A percentile compares a stretch with the other conserved stretches of the same genome.
phyloP scores from a whole-genome alignment of 83 land plant genomes.

The Thuja plicata region DNA sequence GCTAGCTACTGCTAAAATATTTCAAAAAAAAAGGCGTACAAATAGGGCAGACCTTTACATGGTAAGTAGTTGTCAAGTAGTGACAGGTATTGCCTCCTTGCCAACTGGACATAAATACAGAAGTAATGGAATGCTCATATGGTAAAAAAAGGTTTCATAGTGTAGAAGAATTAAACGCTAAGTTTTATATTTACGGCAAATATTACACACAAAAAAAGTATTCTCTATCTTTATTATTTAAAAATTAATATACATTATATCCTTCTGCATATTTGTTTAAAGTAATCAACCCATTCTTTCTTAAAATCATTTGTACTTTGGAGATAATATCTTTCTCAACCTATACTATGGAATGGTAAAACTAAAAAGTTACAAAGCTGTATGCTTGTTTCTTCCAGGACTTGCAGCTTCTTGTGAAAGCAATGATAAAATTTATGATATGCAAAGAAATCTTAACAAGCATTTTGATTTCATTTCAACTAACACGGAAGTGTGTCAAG shows the following conservation, averaged over 20 bases:
- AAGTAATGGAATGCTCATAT: not conserved
- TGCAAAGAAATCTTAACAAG: not conserved
- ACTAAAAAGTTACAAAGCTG: not conserved
- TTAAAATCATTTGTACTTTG: not conserved
- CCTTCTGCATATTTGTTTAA: not conserved
- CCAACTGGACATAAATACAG: not conserved
- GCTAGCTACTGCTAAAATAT: too few relatives aligned
- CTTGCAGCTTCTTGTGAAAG: not conserved
- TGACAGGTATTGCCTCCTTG: not conserved
- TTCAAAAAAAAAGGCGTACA: too few relatives aligned
- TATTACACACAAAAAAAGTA: not conserved
- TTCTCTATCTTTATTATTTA: not conserved
- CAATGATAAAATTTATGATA: not conserved
- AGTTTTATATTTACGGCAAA: not conserved
- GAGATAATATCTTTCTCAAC: not conserved
- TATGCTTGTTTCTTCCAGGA: not conserved
- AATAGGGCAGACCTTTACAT: too few relatives aligned
- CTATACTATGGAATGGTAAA: not conserved
- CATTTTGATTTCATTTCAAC: not conserved
- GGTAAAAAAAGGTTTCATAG: not conserved
- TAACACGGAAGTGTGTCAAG: not conserved
- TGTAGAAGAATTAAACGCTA: not conserved
- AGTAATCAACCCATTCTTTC: not conserved
- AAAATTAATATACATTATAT: not conserved
- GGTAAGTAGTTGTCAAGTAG: not conserved